Conservation (phyloP, 1,139 yeast genomes). For the Saccharomyces hybrid region DNA sequence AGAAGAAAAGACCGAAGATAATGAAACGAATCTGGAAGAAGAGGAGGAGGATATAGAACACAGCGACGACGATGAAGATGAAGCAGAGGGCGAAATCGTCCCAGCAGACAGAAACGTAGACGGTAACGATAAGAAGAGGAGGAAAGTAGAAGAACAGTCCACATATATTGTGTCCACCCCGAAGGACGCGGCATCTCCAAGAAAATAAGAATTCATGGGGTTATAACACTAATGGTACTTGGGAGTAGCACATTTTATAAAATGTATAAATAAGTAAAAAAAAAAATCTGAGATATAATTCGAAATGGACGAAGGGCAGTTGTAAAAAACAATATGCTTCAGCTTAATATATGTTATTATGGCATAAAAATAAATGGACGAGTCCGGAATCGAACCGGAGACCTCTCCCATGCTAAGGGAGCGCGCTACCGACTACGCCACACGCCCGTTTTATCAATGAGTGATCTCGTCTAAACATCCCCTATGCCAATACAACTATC, state of each 20-base stretch:
- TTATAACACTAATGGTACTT: neutral
- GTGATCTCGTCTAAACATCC: too few relatives aligned
- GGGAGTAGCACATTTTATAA: neutral
- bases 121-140: constrained; percentile 11
- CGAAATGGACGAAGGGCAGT: neutral
- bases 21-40: constrained; percentile 33
- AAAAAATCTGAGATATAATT: neutral
- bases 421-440: constrained; percentile 93
- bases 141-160: constrained; percentile 13
- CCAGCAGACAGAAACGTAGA: constrained; percentile 11
- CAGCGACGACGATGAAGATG: constrained; percentile 29
- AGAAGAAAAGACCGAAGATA: constrained; percentile 36
- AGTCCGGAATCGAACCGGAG: too few relatives aligned
- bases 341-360: neutral
- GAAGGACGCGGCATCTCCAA: neutral
- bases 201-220: neutral
- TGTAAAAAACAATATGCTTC: neutral
- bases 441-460: too few relatives aligned
- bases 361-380: neutral
- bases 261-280: neutral
- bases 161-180: neutral
- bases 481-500: too few relatives aligned
- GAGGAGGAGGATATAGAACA: constrained; percentile 33
- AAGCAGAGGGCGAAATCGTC: constrained; percentile 21
- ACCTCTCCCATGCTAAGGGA: constrained; percentile 86